Evolutionary conservation across 805 yeast genomes (phyloP).

Genomic region (Wickerhamiella galacta): DNA sequence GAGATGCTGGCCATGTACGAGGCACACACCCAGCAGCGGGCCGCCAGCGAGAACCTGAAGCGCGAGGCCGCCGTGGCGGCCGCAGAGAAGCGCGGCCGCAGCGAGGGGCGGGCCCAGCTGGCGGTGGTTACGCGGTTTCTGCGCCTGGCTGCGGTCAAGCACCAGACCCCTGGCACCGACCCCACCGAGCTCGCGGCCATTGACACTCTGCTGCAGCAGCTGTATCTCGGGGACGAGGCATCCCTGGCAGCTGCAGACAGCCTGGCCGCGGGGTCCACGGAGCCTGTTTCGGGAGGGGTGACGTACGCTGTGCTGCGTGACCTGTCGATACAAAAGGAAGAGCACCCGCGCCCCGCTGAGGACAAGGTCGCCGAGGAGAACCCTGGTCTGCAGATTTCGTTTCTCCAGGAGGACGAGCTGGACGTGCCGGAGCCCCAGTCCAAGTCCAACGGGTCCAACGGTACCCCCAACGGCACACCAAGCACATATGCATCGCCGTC

Average conservation of each 20-base stretch:
- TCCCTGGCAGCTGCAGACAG: slow-evolving; percentile 19
- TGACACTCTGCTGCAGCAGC: slow-evolving; percentile 17
- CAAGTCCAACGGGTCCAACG: no score
- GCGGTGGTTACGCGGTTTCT: slow-evolving; percentile 17
- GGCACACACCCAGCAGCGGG: slow-evolving; percentile 8
- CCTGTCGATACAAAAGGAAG: slow-evolving; percentile 1
- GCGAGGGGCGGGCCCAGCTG: slow-evolving; percentile 12
- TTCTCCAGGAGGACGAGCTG: slow-evolving; percentile 9
- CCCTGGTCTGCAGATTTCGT: slow-evolving; percentile 4
- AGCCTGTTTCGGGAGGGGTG: slow-evolving; percentile 12
- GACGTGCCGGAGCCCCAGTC: no score
- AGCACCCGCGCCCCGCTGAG: slow-evolving; percentile 1
- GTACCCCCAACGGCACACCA: no score
- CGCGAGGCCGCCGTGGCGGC: slow-evolving; percentile 6
- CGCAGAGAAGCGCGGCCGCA: slow-evolving; percentile 10
- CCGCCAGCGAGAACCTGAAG: slow-evolving; percentile 7
- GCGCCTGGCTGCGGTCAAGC: slow-evolving; percentile 21
- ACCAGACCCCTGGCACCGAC: slow-evolving; percentile 12
- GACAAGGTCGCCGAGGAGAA: background rate
- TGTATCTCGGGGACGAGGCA: slow-evolving; percentile 21
- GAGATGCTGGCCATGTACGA: slow-evolving; percentile 17
- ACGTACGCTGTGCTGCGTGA: slow-evolving; percentile 3
- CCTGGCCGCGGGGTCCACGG: slow-evolving; percentile 16
- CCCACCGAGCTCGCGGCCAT: slow-evolving; percentile 17
- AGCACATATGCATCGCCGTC: no score